Evolutionary conservation across 2,329 filamentous ascomycete genomes (phyloP).

Genomic region (Colletotrichum lini): DNA sequence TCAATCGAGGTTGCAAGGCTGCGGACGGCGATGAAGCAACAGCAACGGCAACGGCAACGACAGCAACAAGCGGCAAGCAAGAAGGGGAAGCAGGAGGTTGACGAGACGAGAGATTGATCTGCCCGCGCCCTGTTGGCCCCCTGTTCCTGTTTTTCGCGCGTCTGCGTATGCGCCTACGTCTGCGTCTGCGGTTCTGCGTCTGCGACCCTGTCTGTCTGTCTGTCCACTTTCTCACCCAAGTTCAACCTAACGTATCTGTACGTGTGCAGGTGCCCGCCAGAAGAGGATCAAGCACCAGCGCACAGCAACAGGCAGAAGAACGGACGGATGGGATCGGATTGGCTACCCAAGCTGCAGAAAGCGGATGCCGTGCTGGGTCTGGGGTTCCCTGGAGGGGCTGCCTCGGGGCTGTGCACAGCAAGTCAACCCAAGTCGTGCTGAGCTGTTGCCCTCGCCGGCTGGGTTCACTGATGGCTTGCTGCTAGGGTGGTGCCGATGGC

Average conservation of each 20-base stretch:
- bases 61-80: conserved; percentile 25
- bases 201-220: conserved; percentile 30
- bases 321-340: conserved; percentile 27
- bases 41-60: conserved; percentile 7
- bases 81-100: conserved; percentile 34
- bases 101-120: conserved; percentile 28
- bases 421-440: conserved; percentile 33
- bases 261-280: conserved; percentile 28
- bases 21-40: conserved; percentile 20
- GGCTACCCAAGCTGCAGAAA: conserved; percentile 36
- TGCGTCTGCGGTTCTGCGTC: conserved; percentile 16
- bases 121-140: conserved; percentile 33
- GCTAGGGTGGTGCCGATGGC: conserved; percentile 34
- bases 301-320: conserved; percentile 37
- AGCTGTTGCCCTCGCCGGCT: conserved; percentile 23
- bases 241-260: conserved; percentile 32
- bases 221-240: conserved; percentile 38
- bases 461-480: conserved; percentile 29
- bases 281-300: conserved; percentile 29
- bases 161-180: conserved; percentile 13
- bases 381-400: conserved; percentile 38
- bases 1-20: conserved; percentile 15
- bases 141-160: conserved; percentile 41
- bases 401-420: conserved; percentile 41
- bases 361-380: conserved; percentile 38